These are phyloP conservation scores for Canariomyces notabilis DNA, from an alignment of 2,329 filamentous ascomycete genomes.

Conservation along the genomic window DNA sequence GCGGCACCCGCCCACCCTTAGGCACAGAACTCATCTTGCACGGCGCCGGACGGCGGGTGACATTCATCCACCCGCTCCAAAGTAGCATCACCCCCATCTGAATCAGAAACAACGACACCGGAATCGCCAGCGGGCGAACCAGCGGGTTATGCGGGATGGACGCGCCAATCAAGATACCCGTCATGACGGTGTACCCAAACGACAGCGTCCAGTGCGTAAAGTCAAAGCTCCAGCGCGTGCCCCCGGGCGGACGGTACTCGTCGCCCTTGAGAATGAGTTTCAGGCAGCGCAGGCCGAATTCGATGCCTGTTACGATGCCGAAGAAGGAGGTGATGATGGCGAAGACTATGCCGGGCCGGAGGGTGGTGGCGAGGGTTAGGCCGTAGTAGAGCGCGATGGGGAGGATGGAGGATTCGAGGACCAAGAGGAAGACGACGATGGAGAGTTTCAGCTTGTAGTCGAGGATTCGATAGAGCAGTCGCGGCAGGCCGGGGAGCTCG, in stretches of 20 bases:
- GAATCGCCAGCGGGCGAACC: conserved; percentile 47
- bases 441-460: conserved; percentile 40
- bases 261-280: conserved; percentile 45
- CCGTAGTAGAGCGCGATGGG: conserved; percentile 51
- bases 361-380: conserved; percentile 35
- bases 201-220: conserved; percentile 43
- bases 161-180: conserved; percentile 45
- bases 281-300: conserved; percentile 45
- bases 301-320: conserved; percentile 50
- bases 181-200: conserved; percentile 45
- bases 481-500: conserved; percentile 24
- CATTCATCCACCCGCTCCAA: conserved; percentile 36
- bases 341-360: conserved; percentile 40
- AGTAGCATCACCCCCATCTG: conserved; percentile 40
- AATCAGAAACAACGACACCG: conserved; percentile 46
- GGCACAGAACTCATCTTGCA: conserved; percentile 60
- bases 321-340: conserved; percentile 51
- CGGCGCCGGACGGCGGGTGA: conserved; percentile 39
- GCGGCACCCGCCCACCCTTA: conserved; percentile 54
- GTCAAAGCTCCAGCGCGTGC: conserved; percentile 46
- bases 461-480: conserved; percentile 34
- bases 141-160: conserved; percentile 46
- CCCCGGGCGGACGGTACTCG: conserved; percentile 47
- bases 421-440: conserved; percentile 42
- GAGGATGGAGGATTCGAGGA: conserved; percentile 44